Base-by-base conservation (phyloP, 2,329 filamentous ascomycete genomes). In the Colletotrichum sp. region DNA sequence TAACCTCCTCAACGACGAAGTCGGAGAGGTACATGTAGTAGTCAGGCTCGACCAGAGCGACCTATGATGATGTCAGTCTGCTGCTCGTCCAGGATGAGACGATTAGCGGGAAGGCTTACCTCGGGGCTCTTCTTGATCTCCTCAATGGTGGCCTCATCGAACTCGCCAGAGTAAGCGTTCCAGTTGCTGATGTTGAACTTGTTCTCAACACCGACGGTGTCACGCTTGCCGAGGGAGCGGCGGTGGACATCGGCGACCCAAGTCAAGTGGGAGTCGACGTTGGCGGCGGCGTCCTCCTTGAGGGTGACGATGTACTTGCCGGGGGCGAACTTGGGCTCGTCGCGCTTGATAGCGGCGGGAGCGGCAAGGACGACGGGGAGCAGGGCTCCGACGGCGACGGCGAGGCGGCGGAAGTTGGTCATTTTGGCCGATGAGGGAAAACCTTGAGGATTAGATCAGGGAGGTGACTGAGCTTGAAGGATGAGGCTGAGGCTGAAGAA, bases 291-390 rank as follows among this genome's bases (percentile, higher is more conserved):
- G 30, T 82, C 82, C 13, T 83, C 80, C 79, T 87, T 86, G n/a
- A 89, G 77, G 52, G 86, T 88, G 79, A 89, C 79, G 74, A 89
- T 88, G 79, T 88, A 88, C 77, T 85, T 87, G 77, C 83, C 83
- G 69, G 85, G 79, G 64, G 85, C 27, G 84, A 75, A 65, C 80
- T 82, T 25, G 80, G 80, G 15, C 77, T 74, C 70, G 84, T 82
- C 6, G 83, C 77, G 16, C 78, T 77, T 79, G 64, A 85, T 75
- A 56, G 84, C 73, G 62, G 84, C 72, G 64, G 65, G 43, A 10
- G 71, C 68, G 64, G 60, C 76, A 52, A 77, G 79, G 64, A 78
- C 80, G 25, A 79, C 81, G 4, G 82, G 82, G 75, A 83, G 81
- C 76, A 84, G 77, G 65, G 82, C 82, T 79, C 81, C 82, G 16